Conservation (phyloP, 2,329 filamentous ascomycete genomes). For the Colletotrichum nymphaeae region DNA sequence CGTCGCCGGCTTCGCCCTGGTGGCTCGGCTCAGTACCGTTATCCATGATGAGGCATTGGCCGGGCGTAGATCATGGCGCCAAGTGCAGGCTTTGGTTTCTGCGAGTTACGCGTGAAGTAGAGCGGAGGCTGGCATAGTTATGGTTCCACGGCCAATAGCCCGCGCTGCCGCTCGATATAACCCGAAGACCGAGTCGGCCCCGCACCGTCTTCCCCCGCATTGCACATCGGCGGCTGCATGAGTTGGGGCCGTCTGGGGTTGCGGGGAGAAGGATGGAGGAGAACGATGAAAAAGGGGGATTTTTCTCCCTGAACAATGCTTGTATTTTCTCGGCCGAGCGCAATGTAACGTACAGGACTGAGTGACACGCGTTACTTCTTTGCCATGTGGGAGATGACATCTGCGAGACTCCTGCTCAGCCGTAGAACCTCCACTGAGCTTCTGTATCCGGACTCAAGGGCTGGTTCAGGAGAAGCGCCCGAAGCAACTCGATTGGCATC, state of each 20-base stretch:
- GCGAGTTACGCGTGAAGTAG: neutral
- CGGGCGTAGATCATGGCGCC: neutral
- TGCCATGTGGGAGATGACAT: neutral
- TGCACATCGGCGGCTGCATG: neutral
- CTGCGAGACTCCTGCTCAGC: neutral
- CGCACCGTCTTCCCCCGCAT: neutral
- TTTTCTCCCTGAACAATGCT: neutral
- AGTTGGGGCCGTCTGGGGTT: neutral
- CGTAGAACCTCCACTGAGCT: slow-evolving; percentile 63
- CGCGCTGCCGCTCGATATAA: neutral
- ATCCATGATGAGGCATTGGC: neutral
- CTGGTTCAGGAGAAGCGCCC: slow-evolving; percentile 57
- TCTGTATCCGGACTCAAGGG: slow-evolving; percentile 56
- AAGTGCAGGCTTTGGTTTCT: neutral
- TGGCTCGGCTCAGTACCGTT: neutral
- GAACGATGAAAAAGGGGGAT: neutral
- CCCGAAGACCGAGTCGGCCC: neutral
- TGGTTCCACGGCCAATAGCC: neutral
- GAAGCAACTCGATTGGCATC: slow-evolving; percentile 66
- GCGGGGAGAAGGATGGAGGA: neutral
- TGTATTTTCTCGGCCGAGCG: neutral
- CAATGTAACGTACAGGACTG: neutral
- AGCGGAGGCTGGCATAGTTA: neutral
- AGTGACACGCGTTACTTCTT: neutral
- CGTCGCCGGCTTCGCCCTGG: slow-evolving; percentile 39